A percentile compares a stretch with the other conserved stretches of the same genome.
Evolutionary conservation across 345 rosid species (phyloP).

Genomic region (rapeseed (Brassica napus)): DNA sequence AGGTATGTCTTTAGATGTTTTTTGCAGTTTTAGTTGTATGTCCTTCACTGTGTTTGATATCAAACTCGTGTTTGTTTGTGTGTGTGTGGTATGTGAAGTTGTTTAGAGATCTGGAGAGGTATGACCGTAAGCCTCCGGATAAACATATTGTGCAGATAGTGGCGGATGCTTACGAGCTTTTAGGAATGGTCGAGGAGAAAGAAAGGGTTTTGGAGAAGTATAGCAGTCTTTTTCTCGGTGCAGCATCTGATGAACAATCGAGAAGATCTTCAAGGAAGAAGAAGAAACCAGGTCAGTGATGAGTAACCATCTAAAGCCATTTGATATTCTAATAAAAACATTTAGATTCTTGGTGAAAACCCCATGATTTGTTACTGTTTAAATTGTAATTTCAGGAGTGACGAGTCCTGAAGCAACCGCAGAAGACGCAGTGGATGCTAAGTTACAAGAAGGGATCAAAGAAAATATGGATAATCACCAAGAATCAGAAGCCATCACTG

Average conservation of each 20-base stretch:
- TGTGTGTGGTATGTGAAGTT: slow-evolving; percentile 44
- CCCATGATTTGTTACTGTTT: background rate
- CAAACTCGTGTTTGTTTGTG: slow-evolving; percentile 1
- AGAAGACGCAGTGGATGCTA: background rate
- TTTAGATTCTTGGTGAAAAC: background rate
- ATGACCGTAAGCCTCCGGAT: slow-evolving; percentile 77
- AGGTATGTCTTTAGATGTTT: slow-evolving; percentile 47
- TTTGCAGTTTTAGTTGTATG: background rate
- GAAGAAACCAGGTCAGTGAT: slow-evolving; percentile 48
- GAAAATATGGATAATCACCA: slow-evolving; percentile 6
- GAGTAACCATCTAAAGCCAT: slow-evolving; percentile 1
- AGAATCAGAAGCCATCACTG: slow-evolving; percentile 10
- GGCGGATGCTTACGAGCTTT: slow-evolving; percentile 74
- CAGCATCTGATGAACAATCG: slow-evolving; percentile 29
- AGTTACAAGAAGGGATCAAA: slow-evolving; percentile 18
- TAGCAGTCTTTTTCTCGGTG: slow-evolving; percentile 47
- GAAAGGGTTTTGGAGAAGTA: slow-evolving; percentile 64
- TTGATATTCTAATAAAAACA: background rate
- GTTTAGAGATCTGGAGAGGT: slow-evolving; percentile 80
- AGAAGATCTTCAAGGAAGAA: slow-evolving; percentile 45
- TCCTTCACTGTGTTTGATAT: background rate
- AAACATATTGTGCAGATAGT: slow-evolving; percentile 71
- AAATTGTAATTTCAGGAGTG: slow-evolving; percentile 16
- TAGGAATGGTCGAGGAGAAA: slow-evolving; percentile 68
- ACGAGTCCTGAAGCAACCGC: slow-evolving; percentile 25